Conservation (phyloP, 345 rosid genomes). For the Leavenworthia alabamica region DNA sequence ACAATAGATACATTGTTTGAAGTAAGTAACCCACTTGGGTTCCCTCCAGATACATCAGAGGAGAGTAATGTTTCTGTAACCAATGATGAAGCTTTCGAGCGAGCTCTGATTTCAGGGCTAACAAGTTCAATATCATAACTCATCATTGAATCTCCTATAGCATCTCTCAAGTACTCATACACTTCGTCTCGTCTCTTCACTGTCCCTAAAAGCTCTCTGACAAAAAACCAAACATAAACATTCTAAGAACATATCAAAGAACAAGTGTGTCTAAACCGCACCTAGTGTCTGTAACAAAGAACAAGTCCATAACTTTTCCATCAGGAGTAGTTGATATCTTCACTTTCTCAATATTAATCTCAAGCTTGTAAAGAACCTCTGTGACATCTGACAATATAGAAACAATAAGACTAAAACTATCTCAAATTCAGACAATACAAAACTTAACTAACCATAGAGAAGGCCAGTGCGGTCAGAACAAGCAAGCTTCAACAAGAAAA, state of each 20-base stretch:
- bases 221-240: not conserved
- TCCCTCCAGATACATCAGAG: conserved; percentile 36
- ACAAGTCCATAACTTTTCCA: conserved; percentile 85
- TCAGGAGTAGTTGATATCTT: conserved; percentile 97
- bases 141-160: conserved; percentile 51
- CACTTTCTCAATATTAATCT: conserved; percentile 82
- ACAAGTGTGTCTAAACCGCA: too few species aligned
- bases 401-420: not conserved
- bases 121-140: conserved; percentile 77
- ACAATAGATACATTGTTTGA: conserved; percentile 44
- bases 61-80: conserved; percentile 58
- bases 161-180: conserved; percentile 35
- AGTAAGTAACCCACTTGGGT: conserved; percentile 33
- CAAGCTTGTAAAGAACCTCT: conserved; percentile 65
- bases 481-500: conserved; percentile 68
- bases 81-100: conserved; percentile 56
- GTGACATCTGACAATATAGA: conserved; percentile 62
- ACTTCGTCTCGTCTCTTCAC: conserved; percentile 61
- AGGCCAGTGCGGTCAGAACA: conserved; percentile 80
- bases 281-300: conserved; percentile 93
- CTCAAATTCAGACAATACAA: not conserved
- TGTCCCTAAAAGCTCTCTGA: conserved; percentile 82
- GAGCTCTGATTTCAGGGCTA: conserved; percentile 58
- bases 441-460: conserved; percentile 62
- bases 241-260: too few species aligned